These are phyloP conservation scores for Metarhizium album DNA, from an alignment of 2,329 filamentous ascomycete species.

Conservation along the genomic window DNA sequence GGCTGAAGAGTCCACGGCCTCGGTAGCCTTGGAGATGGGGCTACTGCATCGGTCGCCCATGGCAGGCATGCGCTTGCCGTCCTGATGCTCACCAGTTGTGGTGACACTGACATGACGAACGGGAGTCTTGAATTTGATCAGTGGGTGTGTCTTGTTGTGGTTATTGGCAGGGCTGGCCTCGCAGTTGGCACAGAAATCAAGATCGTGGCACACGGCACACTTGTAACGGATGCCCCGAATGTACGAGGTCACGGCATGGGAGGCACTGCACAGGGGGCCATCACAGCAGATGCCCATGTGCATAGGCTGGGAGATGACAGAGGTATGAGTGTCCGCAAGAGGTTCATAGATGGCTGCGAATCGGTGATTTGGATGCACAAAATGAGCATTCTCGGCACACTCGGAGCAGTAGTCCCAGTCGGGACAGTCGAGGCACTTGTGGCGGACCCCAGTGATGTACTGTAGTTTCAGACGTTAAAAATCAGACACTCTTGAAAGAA, in stretches of 20 bases:
- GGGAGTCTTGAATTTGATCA: slow-evolving; percentile 94
- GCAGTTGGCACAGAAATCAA: slow-evolving; percentile 89
- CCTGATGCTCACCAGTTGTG: slow-evolving; percentile 66
- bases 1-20: slow-evolving; percentile 29
- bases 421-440: slow-evolving; percentile 95
- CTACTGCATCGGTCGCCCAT: slow-evolving; percentile 54
- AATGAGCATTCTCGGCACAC: slow-evolving; percentile 57
- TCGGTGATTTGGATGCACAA: slow-evolving; percentile 71
- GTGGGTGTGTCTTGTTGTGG: slow-evolving; percentile 91
- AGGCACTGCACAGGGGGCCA: slow-evolving; percentile 69
- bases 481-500: neutral
- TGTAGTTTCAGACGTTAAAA: slow-evolving; percentile 3
- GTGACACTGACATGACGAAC: slow-evolving; percentile 81
- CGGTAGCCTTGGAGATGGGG: slow-evolving; percentile 38
- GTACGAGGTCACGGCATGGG: slow-evolving; percentile 48
- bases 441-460: slow-evolving; percentile 76
- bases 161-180: slow-evolving; percentile 75
- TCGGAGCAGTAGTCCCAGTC: slow-evolving; percentile 91
- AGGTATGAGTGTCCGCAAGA: slow-evolving; percentile 25
- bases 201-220: slow-evolving; percentile 90
- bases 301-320: slow-evolving; percentile 25
- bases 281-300: slow-evolving; percentile 92
- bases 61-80: slow-evolving; percentile 51
- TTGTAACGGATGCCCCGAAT: slow-evolving; percentile 90
- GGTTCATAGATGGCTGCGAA: slow-evolving; percentile 82